Conservation (phyloP, 768 basidiomycete species). For the Mycena maculata region DNA sequence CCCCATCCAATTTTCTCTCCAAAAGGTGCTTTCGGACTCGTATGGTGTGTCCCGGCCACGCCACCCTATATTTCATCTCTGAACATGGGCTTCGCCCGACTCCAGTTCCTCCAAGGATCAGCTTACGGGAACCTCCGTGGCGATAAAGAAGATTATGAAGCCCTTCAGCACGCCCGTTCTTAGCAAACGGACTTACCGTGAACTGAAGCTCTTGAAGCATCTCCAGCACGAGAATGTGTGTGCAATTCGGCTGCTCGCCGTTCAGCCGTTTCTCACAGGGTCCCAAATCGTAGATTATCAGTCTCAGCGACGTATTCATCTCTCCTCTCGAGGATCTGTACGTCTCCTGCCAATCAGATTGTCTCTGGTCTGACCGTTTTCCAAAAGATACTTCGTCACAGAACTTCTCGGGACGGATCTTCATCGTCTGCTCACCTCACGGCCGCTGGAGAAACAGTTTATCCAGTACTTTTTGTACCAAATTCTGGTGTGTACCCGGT, state of each 20-base stretch:
- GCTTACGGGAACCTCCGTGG: slow-evolving; percentile 91
- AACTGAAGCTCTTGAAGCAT: slow-evolving; percentile 98
- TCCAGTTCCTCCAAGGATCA: slow-evolving; percentile 93
- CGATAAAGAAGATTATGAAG: slow-evolving; percentile 99
- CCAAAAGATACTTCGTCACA: slow-evolving; percentile 93
- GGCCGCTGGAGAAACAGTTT: slow-evolving; percentile 99
- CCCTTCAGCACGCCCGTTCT: slow-evolving; percentile 99
- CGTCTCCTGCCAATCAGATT: slow-evolving; percentile 43
- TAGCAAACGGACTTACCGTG: slow-evolving; percentile 96
- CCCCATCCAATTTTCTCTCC: slow-evolving; percentile 27
- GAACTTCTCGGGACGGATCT: slow-evolving; percentile 98
- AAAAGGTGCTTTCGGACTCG: slow-evolving; percentile 94
- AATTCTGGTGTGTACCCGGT: slow-evolving; percentile 76
- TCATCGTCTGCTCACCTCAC: slow-evolving; percentile 94
- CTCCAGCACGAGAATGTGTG: slow-evolving; percentile 97
- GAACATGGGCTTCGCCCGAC: slow-evolving; percentile 12
- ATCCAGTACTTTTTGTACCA: slow-evolving; percentile 99
- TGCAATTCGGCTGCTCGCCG: slow-evolving; percentile 22
- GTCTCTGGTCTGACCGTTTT: slow-evolving; percentile 15
- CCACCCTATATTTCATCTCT: slow-evolving; percentile 7
- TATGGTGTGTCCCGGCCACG: slow-evolving; percentile 74
- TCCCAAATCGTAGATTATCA: slow-evolving; percentile 82
- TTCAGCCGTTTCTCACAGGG: slow-evolving; percentile 1
- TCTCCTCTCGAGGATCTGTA: slow-evolving; percentile 99
- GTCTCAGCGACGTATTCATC: slow-evolving; percentile 98